A percentile compares a stretch with the other conserved stretches of the same genome.
These are phyloP conservation scores for Citrus mangshanensis DNA, from an alignment of 345 rosid genomes.

Conservation along the genomic window DNA sequence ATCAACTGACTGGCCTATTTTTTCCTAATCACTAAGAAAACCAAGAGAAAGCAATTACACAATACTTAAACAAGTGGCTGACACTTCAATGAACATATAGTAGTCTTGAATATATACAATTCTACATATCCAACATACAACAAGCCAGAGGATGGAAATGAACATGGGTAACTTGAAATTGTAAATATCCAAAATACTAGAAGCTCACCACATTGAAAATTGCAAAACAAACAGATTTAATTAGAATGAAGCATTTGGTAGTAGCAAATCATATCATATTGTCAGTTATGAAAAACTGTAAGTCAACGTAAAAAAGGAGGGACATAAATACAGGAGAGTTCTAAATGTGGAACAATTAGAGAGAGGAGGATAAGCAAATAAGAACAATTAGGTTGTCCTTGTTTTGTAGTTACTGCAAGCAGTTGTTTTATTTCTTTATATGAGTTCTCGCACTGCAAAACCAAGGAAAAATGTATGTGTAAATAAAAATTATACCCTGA, in stretches of 20 bases:
- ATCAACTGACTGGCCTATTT: conserved; percentile 36
- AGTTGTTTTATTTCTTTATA: too few relatives aligned
- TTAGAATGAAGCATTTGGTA: neutral
- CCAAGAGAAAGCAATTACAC: neutral
- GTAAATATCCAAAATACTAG: conserved; percentile 75
- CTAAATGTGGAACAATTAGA: too few relatives aligned
- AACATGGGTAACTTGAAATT: conserved; percentile 69
- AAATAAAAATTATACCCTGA: neutral
- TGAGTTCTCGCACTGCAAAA: neutral
- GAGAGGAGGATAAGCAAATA: too few relatives aligned
- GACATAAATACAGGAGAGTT: too few relatives aligned
- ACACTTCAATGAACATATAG: neutral
- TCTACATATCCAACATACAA: conserved; percentile 59
- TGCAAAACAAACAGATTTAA: neutral
- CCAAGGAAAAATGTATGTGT: neutral
- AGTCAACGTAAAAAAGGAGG: too few relatives aligned
- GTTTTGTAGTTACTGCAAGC: too few relatives aligned
- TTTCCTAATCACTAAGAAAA: conserved; percentile 45
- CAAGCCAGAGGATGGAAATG: conserved; percentile 98
- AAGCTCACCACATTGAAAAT: conserved; percentile 45
- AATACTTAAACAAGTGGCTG: neutral
- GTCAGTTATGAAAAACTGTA: too few relatives aligned
- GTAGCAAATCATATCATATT: neutral
- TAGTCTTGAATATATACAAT: neutral
- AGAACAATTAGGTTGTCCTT: too few relatives aligned